Evolutionary conservation across 352 stramenopile species (phyloP), one percentile per base, ranked within the genome.

Genomic region (Thraustochytrium sp.): DNA sequence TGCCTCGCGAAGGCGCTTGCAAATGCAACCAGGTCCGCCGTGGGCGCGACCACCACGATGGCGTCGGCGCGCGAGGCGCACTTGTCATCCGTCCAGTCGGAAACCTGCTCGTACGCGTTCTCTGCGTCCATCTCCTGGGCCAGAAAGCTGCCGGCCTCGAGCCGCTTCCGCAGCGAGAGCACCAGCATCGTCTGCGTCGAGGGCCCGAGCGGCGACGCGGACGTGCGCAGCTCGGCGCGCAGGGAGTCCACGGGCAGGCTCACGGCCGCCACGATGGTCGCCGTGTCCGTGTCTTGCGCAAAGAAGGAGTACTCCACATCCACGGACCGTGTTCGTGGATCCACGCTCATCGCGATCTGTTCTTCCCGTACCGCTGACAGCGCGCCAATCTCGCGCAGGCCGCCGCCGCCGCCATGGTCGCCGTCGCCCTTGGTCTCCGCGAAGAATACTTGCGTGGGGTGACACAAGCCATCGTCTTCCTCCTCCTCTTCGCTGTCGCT

Each of bases 301-400:
- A 46, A 72, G 40, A 72, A 72, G 29, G 59, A 72, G 59, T 72
- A 72, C 40, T 72, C 59, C 1, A 72, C 46, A 26, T 72, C 59
- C 9, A 72, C 26, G 1, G 59, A 72, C 26, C 59, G 59, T 4
- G 59, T 42, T 46, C 40, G 21, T 11, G 13, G 21, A 23, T 77
- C 65, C 8, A 62, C 18, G 46, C 49, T 62, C 18, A 62, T 23
- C 9, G 36, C 65, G 23, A 55, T n/a, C 26, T 77, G 42, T 29
- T 62, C 42, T 26, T 23, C n/a, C n/a, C 46, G 31, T 2, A 26
- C 34, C n/a, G 42, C 42, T 5, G 37, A 55, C 9, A 77, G 65
- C 31, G 42, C 65, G 26, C 42, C 65, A 4, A 77, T 13, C 65
- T 77, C 65, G 13, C 64, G 42, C 21, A 38, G 40, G 16, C 49